These are phyloP conservation scores for Lipomyces yamanashiensis DNA, from an alignment of 805 yeast genomes.

Conservation along the genomic window DNA sequence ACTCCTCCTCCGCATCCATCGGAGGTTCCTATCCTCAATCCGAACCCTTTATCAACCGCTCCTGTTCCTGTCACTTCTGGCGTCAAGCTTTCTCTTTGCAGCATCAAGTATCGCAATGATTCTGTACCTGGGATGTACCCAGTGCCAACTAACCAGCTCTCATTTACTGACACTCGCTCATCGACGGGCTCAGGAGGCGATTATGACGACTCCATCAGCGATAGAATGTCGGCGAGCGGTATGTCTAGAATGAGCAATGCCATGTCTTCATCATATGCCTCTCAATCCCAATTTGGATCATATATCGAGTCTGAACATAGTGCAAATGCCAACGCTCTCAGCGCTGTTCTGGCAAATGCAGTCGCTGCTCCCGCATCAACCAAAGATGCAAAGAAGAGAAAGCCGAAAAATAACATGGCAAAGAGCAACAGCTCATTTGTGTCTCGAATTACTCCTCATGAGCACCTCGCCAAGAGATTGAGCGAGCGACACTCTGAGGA, in stretches of 20 bases:
- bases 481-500: conserved; percentile 42
- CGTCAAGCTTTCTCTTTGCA: conserved; percentile 35
- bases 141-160: conserved; percentile 18
- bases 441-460: conserved; percentile 46
- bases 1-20: conserved; percentile 49
- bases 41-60: conserved; percentile 47
- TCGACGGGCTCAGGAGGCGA: conserved; percentile 6
- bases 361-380: conserved; percentile 15
- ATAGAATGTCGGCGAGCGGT: conserved; percentile 9
- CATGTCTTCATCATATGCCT: background rate
- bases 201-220: conserved; percentile 10
- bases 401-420: conserved; percentile 46
- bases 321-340: conserved; percentile 16
- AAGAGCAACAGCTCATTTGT: conserved; percentile 49
- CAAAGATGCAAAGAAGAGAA: conserved; percentile 34
- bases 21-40: conserved; percentile 44
- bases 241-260: conserved; percentile 13
- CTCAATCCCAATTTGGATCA: conserved; percentile 27
- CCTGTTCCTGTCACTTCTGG: conserved; percentile 39
- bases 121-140: conserved; percentile 21
- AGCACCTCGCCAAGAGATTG: conserved; percentile 43
- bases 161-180: conserved; percentile 5
- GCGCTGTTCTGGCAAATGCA: conserved; percentile 24
- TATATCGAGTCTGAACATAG: conserved; percentile 5
- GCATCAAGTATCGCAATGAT: conserved; percentile 24